These are phyloP conservation scores for Penicillium sp. DNA, from an alignment of 2,329 filamentous ascomycete species.

Conservation along the genomic window DNA sequence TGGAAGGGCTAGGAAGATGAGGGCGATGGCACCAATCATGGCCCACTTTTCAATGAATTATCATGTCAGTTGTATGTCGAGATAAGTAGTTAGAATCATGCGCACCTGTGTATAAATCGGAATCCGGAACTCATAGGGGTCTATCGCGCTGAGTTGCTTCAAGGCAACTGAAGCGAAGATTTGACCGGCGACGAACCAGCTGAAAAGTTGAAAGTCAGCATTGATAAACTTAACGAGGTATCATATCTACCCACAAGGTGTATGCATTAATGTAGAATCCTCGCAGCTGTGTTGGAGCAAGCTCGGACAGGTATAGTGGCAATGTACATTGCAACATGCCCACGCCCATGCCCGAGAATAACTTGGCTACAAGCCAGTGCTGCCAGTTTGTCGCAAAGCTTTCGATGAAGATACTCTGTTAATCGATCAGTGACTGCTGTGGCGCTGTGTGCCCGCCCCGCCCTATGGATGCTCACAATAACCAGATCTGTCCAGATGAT, in stretches of 20 bases:
- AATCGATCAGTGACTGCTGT: background rate
- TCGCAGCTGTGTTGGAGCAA: constrained; percentile 47
- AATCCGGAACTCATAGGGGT: constrained; percentile 43
- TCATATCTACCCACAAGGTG: constrained; percentile 36
- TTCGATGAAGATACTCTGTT: constrained; percentile 44
- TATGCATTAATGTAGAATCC: constrained; percentile 49
- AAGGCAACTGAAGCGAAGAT: constrained; percentile 50
- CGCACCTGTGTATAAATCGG: constrained; percentile 50
- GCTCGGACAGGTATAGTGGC: constrained; percentile 49
- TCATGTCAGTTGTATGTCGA: background rate
- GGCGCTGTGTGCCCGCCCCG: background rate
- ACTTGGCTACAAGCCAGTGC: constrained; percentile 46
- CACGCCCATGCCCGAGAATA: constrained; percentile 47
- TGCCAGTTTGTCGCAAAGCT: constrained; percentile 43
- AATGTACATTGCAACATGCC: constrained; percentile 50
- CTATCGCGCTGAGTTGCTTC: constrained; percentile 36
- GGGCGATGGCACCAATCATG: constrained; percentile 47
- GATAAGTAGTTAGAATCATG: background rate
- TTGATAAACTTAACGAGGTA: background rate
- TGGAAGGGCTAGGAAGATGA: constrained; percentile 44
- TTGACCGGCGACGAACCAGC: constrained; percentile 51
- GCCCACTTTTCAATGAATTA: constrained; percentile 43
- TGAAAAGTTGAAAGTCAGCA: constrained; percentile 7
- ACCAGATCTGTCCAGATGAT: constrained; percentile 42
- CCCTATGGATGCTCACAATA: constrained; percentile 11